phyloP scores from a whole-genome alignment of 441 rosid species.

The Populus trichocarpa region DNA sequence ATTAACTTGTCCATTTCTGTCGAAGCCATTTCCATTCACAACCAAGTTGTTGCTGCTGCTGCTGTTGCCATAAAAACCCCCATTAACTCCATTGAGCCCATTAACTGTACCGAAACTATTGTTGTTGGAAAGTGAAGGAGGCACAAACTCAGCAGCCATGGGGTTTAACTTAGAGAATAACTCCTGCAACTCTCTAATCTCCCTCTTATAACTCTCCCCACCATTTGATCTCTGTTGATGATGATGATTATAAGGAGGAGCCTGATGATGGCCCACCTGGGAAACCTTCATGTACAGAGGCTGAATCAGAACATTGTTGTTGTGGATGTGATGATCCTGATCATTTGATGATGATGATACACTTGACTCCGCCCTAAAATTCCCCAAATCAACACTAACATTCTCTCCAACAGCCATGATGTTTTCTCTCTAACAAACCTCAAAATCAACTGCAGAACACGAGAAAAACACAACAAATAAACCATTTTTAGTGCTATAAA shows the following conservation, averaged over 20 bases:
- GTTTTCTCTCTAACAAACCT: constrained; percentile 8
- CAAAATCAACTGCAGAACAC: not conserved
- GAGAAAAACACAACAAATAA: not conserved
- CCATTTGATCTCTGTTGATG: constrained; percentile 19
- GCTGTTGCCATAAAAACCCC: constrained; percentile 36
- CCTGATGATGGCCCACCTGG: constrained; percentile 13
- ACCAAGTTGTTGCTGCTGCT: constrained; percentile 42
- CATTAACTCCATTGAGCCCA: constrained; percentile 32
- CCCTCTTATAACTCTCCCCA: constrained; percentile 18
- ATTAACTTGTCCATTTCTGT: not conserved
- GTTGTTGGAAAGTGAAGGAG: constrained; percentile 49
- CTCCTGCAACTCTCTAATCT: constrained; percentile 65
- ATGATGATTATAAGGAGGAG: constrained; percentile 13
- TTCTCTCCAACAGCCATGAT: constrained; percentile 92
- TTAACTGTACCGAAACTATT: constrained; percentile 42
- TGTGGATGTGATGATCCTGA: constrained; percentile 39
- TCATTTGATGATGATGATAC: constrained; percentile 44
- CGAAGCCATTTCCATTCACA: constrained; percentile 31
- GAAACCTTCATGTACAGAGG: constrained; percentile 11
- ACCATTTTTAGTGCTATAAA: not conserved
- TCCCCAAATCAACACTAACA: constrained; percentile 65
- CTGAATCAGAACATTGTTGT: constrained; percentile 17
- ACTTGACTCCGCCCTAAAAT: constrained; percentile 44
- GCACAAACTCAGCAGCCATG: constrained; percentile 85
- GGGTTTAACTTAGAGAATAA: constrained; percentile 80